Evolutionary conservation across 2,329 filamentous ascomycete genomes (phyloP), one percentile per base, ranked within the genome.

Genomic region (Endocalyx cinctus): DNA sequence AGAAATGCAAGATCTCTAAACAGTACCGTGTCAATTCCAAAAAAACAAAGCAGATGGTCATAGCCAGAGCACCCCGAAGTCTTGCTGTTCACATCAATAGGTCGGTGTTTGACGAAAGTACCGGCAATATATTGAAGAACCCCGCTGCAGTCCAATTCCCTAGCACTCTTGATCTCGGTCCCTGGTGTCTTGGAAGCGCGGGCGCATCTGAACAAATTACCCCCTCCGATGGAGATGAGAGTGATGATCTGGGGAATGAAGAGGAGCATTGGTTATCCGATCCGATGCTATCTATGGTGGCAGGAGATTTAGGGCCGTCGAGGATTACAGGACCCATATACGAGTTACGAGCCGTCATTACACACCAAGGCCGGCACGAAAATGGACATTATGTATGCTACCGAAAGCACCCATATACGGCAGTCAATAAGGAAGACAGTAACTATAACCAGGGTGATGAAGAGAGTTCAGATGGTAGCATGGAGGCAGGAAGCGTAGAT

Each of bases 311-410:
- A 25, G 52, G 53, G 3, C 61, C 65, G 7, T 79, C 75, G 2
- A 70, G 65, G 39, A 62, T 77, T 7, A 64, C 63, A 0, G 77
- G 78, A 3, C 70, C 69, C 17, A 66, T 82, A 2, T 97, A 94
- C 55, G 78, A 86, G 52, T 67, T 97, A 12, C 77, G 84, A 33
- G 87, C 89, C 18, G 84, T 90, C 0, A 77, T 97, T 8, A 92
- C 87, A 1, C 92, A 97, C 55, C 86, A 84, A 41, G 92, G 92
- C 4, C 74, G 84, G 19, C 92, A 97, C 57, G 88, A 96, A 42
- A 95, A 94, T 49, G 92, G 92, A 0, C 92, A 98, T 62, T 97
- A 98, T 49, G 80, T 96, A 25, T 94, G 87, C 56, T 95, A 92
- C 58, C 76, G 87, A 32, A 85, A 83, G 50, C 82, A 87, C 50